Conservation (phyloP, 2,329 filamentous ascomycete genomes). For the Alternaria sp. region DNA sequence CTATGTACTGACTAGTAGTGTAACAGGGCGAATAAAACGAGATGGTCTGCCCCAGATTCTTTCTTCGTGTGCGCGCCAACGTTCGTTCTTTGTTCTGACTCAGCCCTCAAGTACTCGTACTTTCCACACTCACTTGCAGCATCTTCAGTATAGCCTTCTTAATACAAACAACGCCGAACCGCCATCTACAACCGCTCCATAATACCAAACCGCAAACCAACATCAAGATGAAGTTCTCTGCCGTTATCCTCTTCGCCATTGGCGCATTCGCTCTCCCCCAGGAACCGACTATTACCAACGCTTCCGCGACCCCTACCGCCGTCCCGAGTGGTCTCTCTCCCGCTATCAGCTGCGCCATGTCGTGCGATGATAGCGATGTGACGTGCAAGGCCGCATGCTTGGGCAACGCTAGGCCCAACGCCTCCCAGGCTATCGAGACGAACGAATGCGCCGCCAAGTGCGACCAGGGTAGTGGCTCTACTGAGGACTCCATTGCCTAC, state of each 20-base stretch:
- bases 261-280: conserved; percentile 56
- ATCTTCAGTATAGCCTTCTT: conserved; percentile 24
- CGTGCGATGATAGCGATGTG: conserved; percentile 56
- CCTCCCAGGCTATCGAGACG: conserved; percentile 60
- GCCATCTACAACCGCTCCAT: conserved; percentile 5
- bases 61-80: conserved; percentile 24
- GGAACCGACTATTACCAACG: conserved; percentile 48
- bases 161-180: conserved; percentile 24
- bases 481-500: conserved; percentile 57
- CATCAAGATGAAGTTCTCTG: conserved; percentile 56
- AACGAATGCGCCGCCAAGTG: conserved; percentile 62
- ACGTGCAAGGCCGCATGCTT: conserved; percentile 63
- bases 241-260: conserved; percentile 57
- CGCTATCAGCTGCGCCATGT: conserved; percentile 43
- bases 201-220: conserved; percentile 21
- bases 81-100: conserved; percentile 30
- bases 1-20: conserved; percentile 17
- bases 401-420: conserved; percentile 61
- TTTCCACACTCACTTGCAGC: conserved; percentile 33
- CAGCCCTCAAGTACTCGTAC: conserved; percentile 15
- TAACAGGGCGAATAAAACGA: conserved; percentile 23
- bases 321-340: conserved; percentile 39
- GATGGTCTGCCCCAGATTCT: conserved; percentile 19
- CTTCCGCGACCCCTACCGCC: conserved; percentile 44
- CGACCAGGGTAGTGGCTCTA: conserved; percentile 61